These are phyloP conservation scores for Yamadazyma laniorum DNA, from an alignment of 805 yeast genomes.

Conservation along the genomic window DNA sequence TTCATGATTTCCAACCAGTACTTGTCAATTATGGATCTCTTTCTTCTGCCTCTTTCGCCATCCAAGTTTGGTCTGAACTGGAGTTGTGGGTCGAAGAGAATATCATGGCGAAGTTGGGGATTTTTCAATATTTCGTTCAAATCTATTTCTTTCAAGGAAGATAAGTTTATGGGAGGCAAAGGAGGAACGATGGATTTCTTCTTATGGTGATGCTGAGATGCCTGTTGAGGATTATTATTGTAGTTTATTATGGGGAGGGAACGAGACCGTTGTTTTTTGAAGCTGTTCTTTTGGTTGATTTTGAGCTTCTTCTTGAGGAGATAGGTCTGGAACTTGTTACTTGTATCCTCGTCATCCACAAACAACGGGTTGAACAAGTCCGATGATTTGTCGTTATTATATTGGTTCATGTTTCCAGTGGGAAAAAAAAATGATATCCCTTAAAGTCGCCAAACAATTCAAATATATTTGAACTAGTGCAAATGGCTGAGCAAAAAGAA, in stretches of 20 bases:
- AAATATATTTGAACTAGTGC: slow-evolving; percentile 7
- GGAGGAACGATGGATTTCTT: slow-evolving; percentile 36
- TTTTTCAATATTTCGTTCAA: slow-evolving; percentile 84
- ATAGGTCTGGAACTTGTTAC: slow-evolving; percentile 10
- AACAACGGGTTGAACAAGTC: slow-evolving; percentile 16
- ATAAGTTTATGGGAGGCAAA: slow-evolving; percentile 80
- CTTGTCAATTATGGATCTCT: slow-evolving; percentile 70
- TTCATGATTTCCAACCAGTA: slow-evolving; percentile 78
- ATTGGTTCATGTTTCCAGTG: slow-evolving; percentile 5
- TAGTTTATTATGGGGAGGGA: slow-evolving; percentile 44
- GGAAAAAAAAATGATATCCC: not conserved
- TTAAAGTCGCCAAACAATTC: slow-evolving; percentile 3
- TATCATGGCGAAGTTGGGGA: slow-evolving; percentile 91
- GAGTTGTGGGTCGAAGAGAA: slow-evolving; percentile 84
- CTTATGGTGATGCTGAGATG: slow-evolving; percentile 13
- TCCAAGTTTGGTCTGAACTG: slow-evolving; percentile 90
- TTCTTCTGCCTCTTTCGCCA: slow-evolving; percentile 84
- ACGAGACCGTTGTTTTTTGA: slow-evolving; percentile 37
- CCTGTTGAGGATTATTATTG: slow-evolving; percentile 9
- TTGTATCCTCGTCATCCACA: slow-evolving; percentile 12
- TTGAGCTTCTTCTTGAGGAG: slow-evolving; percentile 10
- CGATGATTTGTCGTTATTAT: slow-evolving; percentile 9
- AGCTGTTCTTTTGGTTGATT: slow-evolving; percentile 15
- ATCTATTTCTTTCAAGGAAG: slow-evolving; percentile 81
- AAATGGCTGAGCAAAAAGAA: not conserved